Evolutionary conservation across 129 eudicot species (phyloP).

Genomic region (Centrapalus pauciflorus): DNA sequence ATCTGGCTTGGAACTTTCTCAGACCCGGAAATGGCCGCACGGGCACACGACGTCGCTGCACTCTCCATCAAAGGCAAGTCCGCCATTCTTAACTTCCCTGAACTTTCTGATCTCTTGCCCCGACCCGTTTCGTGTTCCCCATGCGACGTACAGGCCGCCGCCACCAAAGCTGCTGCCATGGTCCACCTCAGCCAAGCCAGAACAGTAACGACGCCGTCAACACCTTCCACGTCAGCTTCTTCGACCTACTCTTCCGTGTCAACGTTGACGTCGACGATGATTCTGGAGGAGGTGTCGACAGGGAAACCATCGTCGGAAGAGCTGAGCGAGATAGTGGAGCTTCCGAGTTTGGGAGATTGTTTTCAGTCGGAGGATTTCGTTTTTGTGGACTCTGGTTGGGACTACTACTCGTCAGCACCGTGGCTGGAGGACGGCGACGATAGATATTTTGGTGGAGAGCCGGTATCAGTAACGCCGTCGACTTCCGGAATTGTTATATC

Average conservation of each 20-base stretch:
- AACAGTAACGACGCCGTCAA: background rate
- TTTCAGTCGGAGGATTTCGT: constrained; percentile 34
- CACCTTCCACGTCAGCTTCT: constrained; percentile 11
- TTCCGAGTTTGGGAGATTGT: constrained; percentile 43
- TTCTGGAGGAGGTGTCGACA: constrained; percentile 22
- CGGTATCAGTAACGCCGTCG: constrained; percentile 13
- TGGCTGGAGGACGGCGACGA: constrained; percentile 33
- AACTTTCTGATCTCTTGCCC: constrained; percentile 50
- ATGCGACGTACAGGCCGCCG: constrained; percentile 69
- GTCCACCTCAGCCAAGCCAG: constrained; percentile 25
- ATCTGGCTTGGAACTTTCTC: constrained; percentile 86
- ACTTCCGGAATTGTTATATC: constrained; percentile 18
- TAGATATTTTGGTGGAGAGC: constrained; percentile 19
- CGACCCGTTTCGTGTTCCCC: constrained; percentile 65
- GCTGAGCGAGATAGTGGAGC: constrained; percentile 55
- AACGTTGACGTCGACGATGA: constrained; percentile 11
- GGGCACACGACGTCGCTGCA: constrained; percentile 90
- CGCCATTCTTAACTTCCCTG: constrained; percentile 78
- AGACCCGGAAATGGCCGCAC: constrained; percentile 87
- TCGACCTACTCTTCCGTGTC: constrained; percentile 6
- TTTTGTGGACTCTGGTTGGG: constrained; percentile 32
- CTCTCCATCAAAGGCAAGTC: constrained; percentile 58
- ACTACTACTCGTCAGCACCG: constrained; percentile 20
- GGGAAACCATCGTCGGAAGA: constrained; percentile 27
- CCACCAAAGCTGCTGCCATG: constrained; percentile 71